Percentiles rank a stretch among this genome's conserved stretches.
phyloP scores from a whole-genome alignment of 352 stramenopile species.

The Pythium angustatum region DNA sequence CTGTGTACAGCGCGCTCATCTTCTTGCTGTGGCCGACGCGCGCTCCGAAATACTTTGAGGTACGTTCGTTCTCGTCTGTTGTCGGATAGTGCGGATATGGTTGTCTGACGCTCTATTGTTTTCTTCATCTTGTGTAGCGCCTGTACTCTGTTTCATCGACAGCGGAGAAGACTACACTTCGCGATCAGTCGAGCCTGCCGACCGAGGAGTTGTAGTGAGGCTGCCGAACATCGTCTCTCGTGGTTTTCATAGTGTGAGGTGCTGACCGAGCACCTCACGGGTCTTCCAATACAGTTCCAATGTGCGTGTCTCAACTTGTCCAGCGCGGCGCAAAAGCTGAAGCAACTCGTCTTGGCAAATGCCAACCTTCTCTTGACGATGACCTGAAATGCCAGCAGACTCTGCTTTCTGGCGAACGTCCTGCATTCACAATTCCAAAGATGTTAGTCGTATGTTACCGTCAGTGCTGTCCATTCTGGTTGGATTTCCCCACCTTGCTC shows the following conservation, averaged over 20 bases:
- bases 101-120: background rate
- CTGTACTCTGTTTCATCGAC: constrained; percentile 72
- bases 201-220: constrained; percentile 51
- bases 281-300: constrained; percentile 31
- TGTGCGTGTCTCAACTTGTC: constrained; percentile 18
- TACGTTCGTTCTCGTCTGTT: constrained; percentile 25
- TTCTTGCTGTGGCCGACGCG: constrained; percentile 72
- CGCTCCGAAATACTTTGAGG: constrained; percentile 77
- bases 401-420: constrained; percentile 8
- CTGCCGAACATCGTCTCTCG: background rate
- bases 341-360: constrained; percentile 28
- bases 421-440: background rate
- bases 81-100: too few species aligned
- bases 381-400: background rate
- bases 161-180: constrained; percentile 66
- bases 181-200: constrained; percentile 52
- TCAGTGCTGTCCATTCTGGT: constrained; percentile 4
- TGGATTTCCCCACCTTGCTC: constrained; percentile 3
- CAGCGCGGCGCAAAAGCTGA: constrained; percentile 21
- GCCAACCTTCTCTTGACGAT: background rate
- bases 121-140: constrained; percentile 35
- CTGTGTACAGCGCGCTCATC: constrained; percentile 63
- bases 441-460: background rate
- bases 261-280: constrained; percentile 29
- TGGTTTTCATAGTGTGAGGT: constrained; percentile 26